phyloP scores from a whole-genome alignment of 179 eudicot genomes.

The Sideroxylon spinosum region DNA sequence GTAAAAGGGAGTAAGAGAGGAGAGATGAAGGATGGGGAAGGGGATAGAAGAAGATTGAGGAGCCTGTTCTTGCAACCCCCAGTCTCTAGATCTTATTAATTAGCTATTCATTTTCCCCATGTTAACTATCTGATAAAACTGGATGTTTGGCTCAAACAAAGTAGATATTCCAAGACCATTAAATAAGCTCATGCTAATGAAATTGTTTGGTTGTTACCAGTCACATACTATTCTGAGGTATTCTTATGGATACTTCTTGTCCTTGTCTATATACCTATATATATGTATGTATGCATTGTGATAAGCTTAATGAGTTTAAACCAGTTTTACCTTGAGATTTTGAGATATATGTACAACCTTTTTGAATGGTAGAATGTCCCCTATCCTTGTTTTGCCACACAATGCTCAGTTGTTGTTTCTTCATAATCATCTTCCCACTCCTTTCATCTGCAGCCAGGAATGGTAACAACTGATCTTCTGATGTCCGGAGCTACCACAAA shows the following conservation, averaged over 20 bases:
- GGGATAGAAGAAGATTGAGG: too few species aligned
- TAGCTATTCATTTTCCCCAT: too few species aligned
- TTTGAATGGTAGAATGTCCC: not conserved
- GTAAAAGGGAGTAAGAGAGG: too few species aligned
- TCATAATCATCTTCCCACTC: conserved; percentile 2
- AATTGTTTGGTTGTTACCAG: not conserved
- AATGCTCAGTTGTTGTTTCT: not conserved
- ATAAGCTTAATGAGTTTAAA: not conserved
- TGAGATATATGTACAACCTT: not conserved
- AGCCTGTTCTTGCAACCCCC: too few species aligned
- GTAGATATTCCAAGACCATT: not conserved
- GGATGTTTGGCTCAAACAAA: not conserved
- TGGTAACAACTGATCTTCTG: conserved; percentile 33
- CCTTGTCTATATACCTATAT: not conserved
- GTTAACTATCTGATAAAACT: not conserved
- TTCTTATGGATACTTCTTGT: not conserved
- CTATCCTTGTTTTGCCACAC: not conserved
- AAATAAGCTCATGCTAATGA: not conserved
- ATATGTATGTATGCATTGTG: not conserved
- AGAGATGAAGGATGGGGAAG: too few species aligned
- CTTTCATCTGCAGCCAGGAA: conserved; percentile 23
- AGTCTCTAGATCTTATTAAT: too few species aligned
- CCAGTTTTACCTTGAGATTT: not conserved
- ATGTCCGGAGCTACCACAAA: conserved; percentile 56
- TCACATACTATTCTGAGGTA: not conserved